Evolutionary conservation across 371 early-diverging fungal genomes (phyloP).

Genomic region (Homolaphlyctis polyrhiza): DNA sequence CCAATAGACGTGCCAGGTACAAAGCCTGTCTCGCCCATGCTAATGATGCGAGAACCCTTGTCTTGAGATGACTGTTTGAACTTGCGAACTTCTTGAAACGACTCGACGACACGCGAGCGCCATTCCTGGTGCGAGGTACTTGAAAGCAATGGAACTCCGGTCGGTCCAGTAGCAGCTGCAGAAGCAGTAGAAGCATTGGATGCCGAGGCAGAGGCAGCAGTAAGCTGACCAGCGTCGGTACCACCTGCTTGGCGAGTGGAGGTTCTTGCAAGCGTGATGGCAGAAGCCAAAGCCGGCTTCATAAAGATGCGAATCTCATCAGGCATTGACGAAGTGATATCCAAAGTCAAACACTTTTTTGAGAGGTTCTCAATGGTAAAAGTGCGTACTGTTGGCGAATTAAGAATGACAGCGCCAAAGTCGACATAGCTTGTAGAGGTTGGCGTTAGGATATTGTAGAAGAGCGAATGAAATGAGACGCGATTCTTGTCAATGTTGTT

Average conservation of each 20-base stretch:
- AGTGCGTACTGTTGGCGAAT: constrained; percentile 73
- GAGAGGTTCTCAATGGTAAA: constrained; percentile 83
- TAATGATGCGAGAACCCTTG: too few relatives aligned
- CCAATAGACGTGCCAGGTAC: too few relatives aligned
- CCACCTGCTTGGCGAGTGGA: too few relatives aligned
- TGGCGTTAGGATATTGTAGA: constrained; percentile 89
- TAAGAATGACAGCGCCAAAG: constrained; percentile 78
- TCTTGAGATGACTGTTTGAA: constrained; percentile 17
- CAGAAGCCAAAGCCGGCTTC: constrained; percentile 7
- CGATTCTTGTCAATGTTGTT: constrained; percentile 93
- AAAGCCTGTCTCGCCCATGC: too few relatives aligned
- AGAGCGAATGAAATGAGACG: constrained; percentile 93
- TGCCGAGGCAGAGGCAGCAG: too few relatives aligned
- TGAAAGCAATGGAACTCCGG: too few relatives aligned
- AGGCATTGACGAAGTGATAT: constrained; percentile 56
- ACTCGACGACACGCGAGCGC: too few relatives aligned
- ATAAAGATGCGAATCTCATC: constrained; percentile 63
- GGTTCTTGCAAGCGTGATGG: background rate
- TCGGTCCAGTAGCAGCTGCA: too few relatives aligned
- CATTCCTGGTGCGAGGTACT: background rate
- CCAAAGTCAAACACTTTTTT: constrained; percentile 29
- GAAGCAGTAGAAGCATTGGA: too few relatives aligned
- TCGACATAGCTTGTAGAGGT: constrained; percentile 90
- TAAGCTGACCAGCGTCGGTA: too few relatives aligned
- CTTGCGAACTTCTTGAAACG: constrained; percentile 23